Evolutionary conservation across 1,284 basidiomycete genomes (phyloP), one percentile per base, ranked within the genome.

Genomic region (Malassezia restricta): DNA sequence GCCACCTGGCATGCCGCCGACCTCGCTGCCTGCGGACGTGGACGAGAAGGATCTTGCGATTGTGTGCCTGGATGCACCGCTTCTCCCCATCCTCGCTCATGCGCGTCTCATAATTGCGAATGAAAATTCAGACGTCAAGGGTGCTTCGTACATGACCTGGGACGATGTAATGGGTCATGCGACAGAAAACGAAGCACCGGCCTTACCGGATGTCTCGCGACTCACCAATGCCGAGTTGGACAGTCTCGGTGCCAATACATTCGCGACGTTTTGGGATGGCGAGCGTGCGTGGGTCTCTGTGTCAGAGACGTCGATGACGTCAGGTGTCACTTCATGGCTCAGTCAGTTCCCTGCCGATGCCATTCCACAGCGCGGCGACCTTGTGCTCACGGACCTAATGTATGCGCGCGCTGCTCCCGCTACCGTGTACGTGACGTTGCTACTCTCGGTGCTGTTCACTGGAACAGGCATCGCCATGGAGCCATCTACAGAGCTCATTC

Each of bases 371-470:
- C 49, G 51, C 43, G 56, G 68, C 46, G 51, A 56, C 46, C 49
- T 57, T 29, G 50, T 71, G 38, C 59, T 67, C 15, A 52, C 66
- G 27, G 65, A 65, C 24, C 33, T 43, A 28, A 28, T 44, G 15
- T 29, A 46, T 3, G 35, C 44, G 31, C 38, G 54, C 35, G 47
- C 51, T 0, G 50, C 58, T 2, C 52, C 63, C 4, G 57, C 62
- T 6, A 33, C 57, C 3, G 56, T 60, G 17, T 58, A 57, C 56
- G 54, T 60, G 30, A 49, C 60, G 8, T 56, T 73, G 20, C 59
- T 58, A 6, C 54, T 73, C 28, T 52, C 58, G 4, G 61, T 65
- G 1, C 59, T 71, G 29, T 70, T 66, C 54, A 68, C 68, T 0
- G 67, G 67, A 12, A 56, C 70, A 5, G 49, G 58, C n/a, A 49